A percentile compares a stretch with the other conserved stretches of the same genome.
Evolutionary conservation across 164 flowering plant species (phyloP).

Genomic region (Vitis labrusca): DNA sequence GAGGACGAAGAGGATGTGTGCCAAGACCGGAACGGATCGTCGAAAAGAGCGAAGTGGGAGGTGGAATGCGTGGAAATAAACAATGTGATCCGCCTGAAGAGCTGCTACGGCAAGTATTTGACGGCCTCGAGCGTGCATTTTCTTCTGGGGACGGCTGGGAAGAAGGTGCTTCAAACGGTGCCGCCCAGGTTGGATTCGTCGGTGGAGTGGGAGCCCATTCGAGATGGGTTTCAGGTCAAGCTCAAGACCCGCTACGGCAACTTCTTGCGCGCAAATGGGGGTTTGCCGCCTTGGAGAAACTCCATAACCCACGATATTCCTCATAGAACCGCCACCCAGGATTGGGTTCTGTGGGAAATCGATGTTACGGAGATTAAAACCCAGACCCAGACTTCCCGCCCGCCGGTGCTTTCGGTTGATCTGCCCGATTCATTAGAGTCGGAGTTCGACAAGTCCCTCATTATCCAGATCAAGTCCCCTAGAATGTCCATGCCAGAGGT

Average conservation of each 20-base stretch:
- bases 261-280: conserved; percentile 53
- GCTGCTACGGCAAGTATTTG: conserved; percentile 42
- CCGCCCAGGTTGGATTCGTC: conserved; percentile 41
- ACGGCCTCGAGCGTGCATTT: conserved; percentile 38
- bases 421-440: conserved; percentile 2
- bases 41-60: conserved; percentile 30
- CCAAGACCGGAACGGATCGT: conserved; percentile 37
- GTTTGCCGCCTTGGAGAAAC: conserved; percentile 64
- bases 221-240: conserved; percentile 49
- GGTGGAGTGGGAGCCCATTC: conserved; percentile 57
- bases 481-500: conserved; percentile 15
- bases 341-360: conserved; percentile 63
- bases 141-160: conserved; percentile 38
- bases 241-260: conserved; percentile 48
- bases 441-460: conserved; percentile 4
- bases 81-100: conserved; percentile 32
- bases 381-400: background rate
- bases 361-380: conserved; percentile 26
- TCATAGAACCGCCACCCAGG: conserved; percentile 38
- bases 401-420: background rate
- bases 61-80: conserved; percentile 28
- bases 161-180: conserved; percentile 40
- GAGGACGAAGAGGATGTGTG: conserved; percentile 34
- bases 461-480: conserved; percentile 8
- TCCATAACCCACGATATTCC: conserved; percentile 62